Conservation (phyloP, 441 rosid species). For the Adansonia madagascariensis region DNA sequence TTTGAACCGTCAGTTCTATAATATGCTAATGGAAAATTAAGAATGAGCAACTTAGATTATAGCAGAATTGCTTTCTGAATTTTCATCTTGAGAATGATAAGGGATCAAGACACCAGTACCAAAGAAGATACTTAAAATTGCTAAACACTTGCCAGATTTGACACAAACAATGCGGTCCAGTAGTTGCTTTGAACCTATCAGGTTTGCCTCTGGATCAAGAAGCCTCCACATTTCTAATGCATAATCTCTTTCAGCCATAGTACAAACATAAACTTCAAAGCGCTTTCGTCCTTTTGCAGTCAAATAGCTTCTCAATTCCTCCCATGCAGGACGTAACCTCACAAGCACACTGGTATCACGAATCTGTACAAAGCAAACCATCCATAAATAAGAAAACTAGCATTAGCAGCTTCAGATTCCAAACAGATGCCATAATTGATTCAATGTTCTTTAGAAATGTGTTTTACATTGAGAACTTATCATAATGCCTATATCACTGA, state of each 20-base stretch:
- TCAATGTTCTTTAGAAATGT: background rate
- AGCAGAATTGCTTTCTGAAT: background rate
- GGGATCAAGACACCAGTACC: slow-evolving; percentile 17
- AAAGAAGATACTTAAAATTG: slow-evolving; percentile 4
- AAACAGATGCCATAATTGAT: background rate
- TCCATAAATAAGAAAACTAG: slow-evolving; percentile 19
- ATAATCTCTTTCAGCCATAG: too few species aligned
- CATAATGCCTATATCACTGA: background rate
- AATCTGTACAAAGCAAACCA: slow-evolving; percentile 50
- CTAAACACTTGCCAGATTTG: slow-evolving; percentile 69
- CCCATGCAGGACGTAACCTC: slow-evolving; percentile 95
- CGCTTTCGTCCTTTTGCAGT: slow-evolving; percentile 89
- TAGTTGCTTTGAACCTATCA: slow-evolving; percentile 77
- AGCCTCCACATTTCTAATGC: slow-evolving; percentile 98
- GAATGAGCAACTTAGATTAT: background rate
- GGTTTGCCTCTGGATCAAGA: slow-evolving; percentile 85
- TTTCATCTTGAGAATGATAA: slow-evolving; percentile 11
- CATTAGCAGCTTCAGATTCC: background rate
- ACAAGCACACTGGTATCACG: slow-evolving; percentile 98
- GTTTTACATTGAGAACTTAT: background rate
- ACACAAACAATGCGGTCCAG: slow-evolving; percentile 85
- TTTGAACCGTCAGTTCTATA: background rate
- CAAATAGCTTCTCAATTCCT: slow-evolving; percentile 83
- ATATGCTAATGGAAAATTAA: background rate
- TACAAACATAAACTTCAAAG: slow-evolving; percentile 73